A percentile compares a stretch with the other conserved stretches of the same genome.
phyloP scores from a whole-genome alignment of 345 rosid genomes.

The Hypericum perforatum region DNA sequence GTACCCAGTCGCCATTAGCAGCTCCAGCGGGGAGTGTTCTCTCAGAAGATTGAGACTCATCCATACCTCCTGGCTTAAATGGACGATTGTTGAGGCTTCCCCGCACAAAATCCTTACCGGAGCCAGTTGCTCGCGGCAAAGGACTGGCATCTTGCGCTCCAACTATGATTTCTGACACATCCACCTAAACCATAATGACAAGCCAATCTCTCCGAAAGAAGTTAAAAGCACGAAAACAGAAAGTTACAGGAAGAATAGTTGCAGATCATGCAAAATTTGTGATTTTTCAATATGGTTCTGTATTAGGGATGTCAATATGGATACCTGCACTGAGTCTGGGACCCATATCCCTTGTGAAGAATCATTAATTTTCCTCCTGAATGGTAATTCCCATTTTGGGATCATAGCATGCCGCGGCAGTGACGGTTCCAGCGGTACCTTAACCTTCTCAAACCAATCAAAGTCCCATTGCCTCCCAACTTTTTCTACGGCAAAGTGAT shows the following conservation, averaged over 20 bases:
- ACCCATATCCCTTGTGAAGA: slow-evolving; percentile 41
- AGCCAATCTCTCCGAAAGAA: slow-evolving; percentile 19
- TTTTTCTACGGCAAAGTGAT: slow-evolving; percentile 62
- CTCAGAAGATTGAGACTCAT: slow-evolving; percentile 47
- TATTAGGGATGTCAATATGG: background rate
- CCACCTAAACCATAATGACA: slow-evolving; percentile 59
- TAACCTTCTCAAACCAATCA: slow-evolving; percentile 82
- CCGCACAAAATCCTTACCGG: slow-evolving; percentile 67
- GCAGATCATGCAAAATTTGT: background rate
- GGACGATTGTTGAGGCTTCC: slow-evolving; percentile 92
- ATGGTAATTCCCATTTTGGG: slow-evolving; percentile 89
- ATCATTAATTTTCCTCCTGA: slow-evolving; percentile 37
- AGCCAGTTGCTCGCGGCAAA: slow-evolving; percentile 49
- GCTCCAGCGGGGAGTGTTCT: slow-evolving; percentile 70
- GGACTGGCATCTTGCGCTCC: slow-evolving; percentile 61
- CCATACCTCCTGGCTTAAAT: slow-evolving; percentile 92
- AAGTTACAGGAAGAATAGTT: background rate
- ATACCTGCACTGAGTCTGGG: slow-evolving; percentile 50
- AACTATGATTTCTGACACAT: slow-evolving; percentile 55
- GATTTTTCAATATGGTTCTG: too few species aligned
- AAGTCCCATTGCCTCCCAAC: slow-evolving; percentile 86
- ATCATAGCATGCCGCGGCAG: slow-evolving; percentile 57
- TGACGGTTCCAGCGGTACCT: slow-evolving; percentile 67
- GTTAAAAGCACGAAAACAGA: slow-evolving; percentile 18
- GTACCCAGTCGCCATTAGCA: slow-evolving; percentile 69